Conservation (phyloP, 2,329 filamentous ascomycete genomes). For the Fusarium multiceps region DNA sequence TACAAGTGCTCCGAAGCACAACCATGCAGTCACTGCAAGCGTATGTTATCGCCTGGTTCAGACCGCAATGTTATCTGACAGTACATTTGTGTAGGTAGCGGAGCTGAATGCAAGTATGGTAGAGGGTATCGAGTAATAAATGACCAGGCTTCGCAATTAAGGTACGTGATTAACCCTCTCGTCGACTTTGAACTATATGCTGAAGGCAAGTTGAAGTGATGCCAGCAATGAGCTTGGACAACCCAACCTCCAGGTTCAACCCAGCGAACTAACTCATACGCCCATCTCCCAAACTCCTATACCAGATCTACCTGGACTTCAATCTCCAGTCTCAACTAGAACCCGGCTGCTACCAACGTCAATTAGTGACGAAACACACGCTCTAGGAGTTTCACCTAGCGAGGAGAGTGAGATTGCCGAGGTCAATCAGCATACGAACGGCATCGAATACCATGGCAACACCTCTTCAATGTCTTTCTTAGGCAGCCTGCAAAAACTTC, state of each 20-base stretch:
- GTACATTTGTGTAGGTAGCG: neutral
- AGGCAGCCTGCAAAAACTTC: neutral
- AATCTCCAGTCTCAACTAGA: neutral
- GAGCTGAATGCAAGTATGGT: slow-evolving; percentile 11
- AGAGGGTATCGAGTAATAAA: neutral
- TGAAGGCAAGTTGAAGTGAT: neutral
- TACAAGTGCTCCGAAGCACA: slow-evolving; percentile 12
- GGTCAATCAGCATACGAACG: slow-evolving; percentile 10
- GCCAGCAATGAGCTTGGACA: neutral
- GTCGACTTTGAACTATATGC: neutral
- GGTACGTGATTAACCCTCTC: neutral
- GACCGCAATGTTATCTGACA: neutral
- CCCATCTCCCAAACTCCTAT: slow-evolving; percentile 1
- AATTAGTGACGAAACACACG: neutral
- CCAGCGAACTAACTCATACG: neutral
- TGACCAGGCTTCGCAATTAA: neutral
- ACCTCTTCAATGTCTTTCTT: slow-evolving; percentile 13
- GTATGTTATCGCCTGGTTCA: neutral
- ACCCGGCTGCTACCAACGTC: neutral
- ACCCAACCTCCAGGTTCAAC: neutral
- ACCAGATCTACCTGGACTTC: neutral
- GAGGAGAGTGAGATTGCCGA: slow-evolving; percentile 14
- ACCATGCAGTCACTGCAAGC: slow-evolving; percentile 6
- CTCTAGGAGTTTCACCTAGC: neutral
- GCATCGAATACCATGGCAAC: slow-evolving; percentile 8